These are phyloP conservation scores for Circinella umbellata DNA, from an alignment of 371 early-diverging fungal genomes.

Conservation along the genomic window DNA sequence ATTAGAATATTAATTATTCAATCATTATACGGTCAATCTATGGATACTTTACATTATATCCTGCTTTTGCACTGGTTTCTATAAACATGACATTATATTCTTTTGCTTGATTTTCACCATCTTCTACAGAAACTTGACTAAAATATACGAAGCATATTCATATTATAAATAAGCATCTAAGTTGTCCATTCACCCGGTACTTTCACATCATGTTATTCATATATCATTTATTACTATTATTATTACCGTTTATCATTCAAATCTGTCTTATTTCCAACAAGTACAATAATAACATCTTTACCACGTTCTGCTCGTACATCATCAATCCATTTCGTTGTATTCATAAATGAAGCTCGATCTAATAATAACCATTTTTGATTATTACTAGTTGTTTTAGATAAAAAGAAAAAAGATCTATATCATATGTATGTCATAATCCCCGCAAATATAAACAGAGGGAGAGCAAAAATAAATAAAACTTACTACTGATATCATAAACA, in stretches of 20 bases:
- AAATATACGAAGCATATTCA: too few relatives aligned
- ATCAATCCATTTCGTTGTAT: slow-evolving; percentile 96
- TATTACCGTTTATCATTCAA: slow-evolving; percentile 80
- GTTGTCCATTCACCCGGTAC: too few relatives aligned
- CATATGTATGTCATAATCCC: background rate
- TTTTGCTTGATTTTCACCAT: slow-evolving; percentile 90
- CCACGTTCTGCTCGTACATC: slow-evolving; percentile 96
- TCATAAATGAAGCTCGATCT: slow-evolving; percentile 79
- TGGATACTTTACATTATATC: slow-evolving; percentile 71
- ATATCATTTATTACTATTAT: background rate
- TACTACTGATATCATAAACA: slow-evolving; percentile 95
- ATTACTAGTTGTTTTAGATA: too few relatives aligned
- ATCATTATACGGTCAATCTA: background rate
- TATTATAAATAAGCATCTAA: too few relatives aligned
- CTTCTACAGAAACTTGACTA: slow-evolving; percentile 78
- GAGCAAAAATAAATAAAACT: slow-evolving; percentile 15
- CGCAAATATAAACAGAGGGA: background rate
- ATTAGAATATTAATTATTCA: background rate
- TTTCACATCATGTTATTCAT: too few relatives aligned
- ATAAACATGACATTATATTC: slow-evolving; percentile 92
- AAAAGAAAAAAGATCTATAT: background rate
- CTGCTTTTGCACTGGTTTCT: slow-evolving; percentile 94
- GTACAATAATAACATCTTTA: slow-evolving; percentile 91
- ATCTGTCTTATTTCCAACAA: slow-evolving; percentile 99
- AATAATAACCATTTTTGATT: background rate